phyloP scores from a whole-genome alignment of 140 eudicot species.

The Ambrosia hybrid region DNA sequence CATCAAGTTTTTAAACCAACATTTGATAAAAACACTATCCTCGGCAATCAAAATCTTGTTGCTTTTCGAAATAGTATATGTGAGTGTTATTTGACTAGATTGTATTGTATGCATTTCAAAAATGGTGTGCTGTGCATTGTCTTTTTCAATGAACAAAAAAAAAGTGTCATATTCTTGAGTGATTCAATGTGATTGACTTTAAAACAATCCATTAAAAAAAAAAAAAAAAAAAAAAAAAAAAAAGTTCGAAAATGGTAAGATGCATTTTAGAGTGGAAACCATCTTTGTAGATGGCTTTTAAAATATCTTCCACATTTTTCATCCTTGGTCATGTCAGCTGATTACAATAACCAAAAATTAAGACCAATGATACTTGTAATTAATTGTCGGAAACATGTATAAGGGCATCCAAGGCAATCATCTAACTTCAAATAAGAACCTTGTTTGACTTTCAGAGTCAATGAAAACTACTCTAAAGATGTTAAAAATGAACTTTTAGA shows the following conservation, averaged over 20 bases:
- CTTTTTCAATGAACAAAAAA: neutral
- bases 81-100: neutral
- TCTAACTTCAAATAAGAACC: too few species aligned
- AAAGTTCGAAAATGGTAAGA: neutral
- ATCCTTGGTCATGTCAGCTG: too few species aligned
- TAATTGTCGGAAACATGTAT: too few species aligned
- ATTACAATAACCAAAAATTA: too few species aligned
- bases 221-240: too few species aligned
- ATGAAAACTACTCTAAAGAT: too few species aligned
- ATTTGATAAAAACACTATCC: neutral
- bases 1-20: neutral
- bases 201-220: neutral
- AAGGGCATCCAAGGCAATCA: too few species aligned
- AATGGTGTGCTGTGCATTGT: slow-evolving; percentile 8
- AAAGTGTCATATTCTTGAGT: slow-evolving; percentile 2
- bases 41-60: neutral
- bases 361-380: too few species aligned
- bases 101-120: neutral
- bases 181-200: neutral
- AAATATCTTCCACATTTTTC: neutral
- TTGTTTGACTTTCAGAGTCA: too few species aligned
- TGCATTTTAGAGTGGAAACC: neutral
- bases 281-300: neutral
- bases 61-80: neutral
- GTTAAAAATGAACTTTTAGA: too few species aligned